phyloP scores from a whole-genome alignment of 257 asterid species.

The Hygrophila difformis region DNA sequence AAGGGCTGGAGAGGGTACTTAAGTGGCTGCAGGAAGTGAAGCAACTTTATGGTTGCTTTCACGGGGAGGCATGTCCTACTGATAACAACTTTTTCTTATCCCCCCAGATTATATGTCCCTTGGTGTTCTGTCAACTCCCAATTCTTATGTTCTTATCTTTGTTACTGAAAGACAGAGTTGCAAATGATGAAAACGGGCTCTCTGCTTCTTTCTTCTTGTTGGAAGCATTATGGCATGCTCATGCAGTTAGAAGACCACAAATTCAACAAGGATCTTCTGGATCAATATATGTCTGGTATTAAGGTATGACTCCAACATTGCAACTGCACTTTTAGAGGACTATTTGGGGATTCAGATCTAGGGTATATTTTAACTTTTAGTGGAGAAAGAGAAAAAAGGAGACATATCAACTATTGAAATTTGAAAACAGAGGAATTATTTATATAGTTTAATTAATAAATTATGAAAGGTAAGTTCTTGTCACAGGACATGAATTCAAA shows the following conservation, averaged over 20 bases:
- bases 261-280: conserved; percentile 53
- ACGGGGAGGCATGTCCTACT: conserved; percentile 52
- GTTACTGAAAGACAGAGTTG: conserved; percentile 40
- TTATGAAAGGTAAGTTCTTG: too few relatives aligned
- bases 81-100: conserved; percentile 14
- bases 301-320: conserved; percentile 39
- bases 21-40: conserved; percentile 69
- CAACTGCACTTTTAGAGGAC: neutral
- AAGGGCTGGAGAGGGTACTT: conserved; percentile 67
- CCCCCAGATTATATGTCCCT: too few relatives aligned
- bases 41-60: conserved; percentile 34
- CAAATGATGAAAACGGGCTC: conserved; percentile 54
- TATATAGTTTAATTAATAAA: too few relatives aligned
- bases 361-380: too few relatives aligned
- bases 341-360: too few relatives aligned
- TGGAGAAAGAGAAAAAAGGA: too few relatives aligned
- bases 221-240: conserved; percentile 90
- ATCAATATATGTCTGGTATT: conserved; percentile 78
- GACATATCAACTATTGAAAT: too few relatives aligned
- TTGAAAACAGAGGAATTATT: too few relatives aligned
- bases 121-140: conserved; percentile 10
- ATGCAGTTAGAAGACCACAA: conserved; percentile 55
- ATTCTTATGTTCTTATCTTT: conserved; percentile 19
- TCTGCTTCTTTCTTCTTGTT: conserved; percentile 79
- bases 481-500: too few relatives aligned